phyloP scores from a whole-genome alignment of 306 rosid genomes.

The Pyrus pyrifolia region DNA sequence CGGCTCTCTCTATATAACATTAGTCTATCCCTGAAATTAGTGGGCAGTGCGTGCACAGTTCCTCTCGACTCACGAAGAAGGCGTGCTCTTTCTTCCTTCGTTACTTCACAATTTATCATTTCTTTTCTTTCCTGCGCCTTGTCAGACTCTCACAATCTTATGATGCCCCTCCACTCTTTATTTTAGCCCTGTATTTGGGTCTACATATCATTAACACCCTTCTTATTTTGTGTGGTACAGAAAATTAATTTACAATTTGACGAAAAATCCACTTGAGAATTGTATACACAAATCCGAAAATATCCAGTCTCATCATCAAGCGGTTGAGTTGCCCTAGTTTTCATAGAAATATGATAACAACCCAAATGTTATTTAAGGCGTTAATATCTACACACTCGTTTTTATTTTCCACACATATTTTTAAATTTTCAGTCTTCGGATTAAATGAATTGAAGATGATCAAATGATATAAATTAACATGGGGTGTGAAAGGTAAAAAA shows the following conservation, averaged over 20 bases:
- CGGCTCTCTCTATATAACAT: not conserved
- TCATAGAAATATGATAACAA: not conserved
- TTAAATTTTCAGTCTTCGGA: too few relatives aligned
- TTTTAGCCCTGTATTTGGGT: not conserved
- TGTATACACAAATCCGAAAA: not conserved
- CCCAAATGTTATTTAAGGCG: not conserved
- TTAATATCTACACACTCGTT: too few relatives aligned
- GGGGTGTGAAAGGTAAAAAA: too few relatives aligned
- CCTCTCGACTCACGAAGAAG: not conserved
- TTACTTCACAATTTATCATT: not conserved
- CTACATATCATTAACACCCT: not conserved
- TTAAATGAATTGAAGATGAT: too few relatives aligned
- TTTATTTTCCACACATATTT: too few relatives aligned
- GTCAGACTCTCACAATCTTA: slow-evolving; percentile 52
- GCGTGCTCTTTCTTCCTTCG: slow-evolving; percentile 1
- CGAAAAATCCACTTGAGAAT: not conserved
- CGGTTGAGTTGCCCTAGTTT: not conserved
- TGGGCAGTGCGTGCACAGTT: not conserved
- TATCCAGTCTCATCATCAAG: not conserved
- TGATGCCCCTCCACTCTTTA: slow-evolving; percentile 6
- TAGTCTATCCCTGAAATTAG: not conserved
- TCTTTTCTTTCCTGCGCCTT: slow-evolving; percentile 33
- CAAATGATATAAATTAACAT: too few relatives aligned
- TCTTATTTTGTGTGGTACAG: not conserved
- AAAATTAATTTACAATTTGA: not conserved